These are phyloP conservation scores for Tolypocladium ophioglossoides DNA, from an alignment of 2,329 filamentous ascomycete species.

Conservation along the genomic window DNA sequence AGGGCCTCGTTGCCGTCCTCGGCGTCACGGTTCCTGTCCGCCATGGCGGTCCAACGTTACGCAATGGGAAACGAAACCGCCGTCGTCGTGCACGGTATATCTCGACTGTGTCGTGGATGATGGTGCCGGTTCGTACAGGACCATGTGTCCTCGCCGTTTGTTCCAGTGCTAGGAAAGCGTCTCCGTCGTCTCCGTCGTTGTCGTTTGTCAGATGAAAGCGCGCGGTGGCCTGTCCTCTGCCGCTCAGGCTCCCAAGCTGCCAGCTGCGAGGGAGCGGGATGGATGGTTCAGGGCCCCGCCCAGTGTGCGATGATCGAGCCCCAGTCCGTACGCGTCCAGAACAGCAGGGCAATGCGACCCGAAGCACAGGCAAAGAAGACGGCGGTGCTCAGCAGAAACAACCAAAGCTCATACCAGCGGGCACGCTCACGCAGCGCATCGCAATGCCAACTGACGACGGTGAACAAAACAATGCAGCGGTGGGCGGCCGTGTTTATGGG, in stretches of 20 bases:
- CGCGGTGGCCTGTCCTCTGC: not conserved
- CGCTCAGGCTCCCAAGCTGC: not conserved
- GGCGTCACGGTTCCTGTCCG: conserved; percentile 35
- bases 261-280: not conserved
- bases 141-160: not conserved
- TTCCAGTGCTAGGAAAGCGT: not conserved
- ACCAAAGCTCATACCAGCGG: not conserved
- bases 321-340: not conserved
- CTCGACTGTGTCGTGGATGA: not conserved
- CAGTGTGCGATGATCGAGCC: not conserved
- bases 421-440: not conserved
- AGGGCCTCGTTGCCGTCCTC: conserved; percentile 40
- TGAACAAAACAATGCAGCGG: not conserved
- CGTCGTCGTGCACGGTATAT: not conserved
- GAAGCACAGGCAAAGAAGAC: not conserved
- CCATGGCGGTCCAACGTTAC: conserved; percentile 25
- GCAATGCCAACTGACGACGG: not conserved
- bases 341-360: not conserved
- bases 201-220: not conserved
- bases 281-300: not conserved
- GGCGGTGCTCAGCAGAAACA: not conserved
- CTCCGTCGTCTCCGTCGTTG: not conserved
- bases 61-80: not conserved
- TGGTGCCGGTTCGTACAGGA: not conserved
- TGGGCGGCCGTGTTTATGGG: conserved; percentile 1